Base-by-base conservation (phyloP, 164 flowering plant species). In the Santalum album region DNA sequence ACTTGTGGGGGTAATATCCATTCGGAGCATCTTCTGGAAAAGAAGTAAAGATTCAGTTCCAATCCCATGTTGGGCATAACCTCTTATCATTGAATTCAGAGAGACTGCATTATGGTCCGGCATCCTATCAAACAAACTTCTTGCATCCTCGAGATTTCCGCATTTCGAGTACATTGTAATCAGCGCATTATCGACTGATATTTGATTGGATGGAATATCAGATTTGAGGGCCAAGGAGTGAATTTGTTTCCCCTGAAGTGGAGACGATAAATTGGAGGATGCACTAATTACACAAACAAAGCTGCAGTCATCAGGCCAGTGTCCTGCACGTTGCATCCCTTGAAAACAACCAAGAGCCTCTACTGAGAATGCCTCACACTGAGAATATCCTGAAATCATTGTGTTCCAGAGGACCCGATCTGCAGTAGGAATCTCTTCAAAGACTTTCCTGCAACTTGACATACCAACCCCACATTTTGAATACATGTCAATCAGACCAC, bases 371-470 rank as follows among this genome's bases (percentile, higher is more conserved):
- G 83, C 81, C 53, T 82, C 83, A 57, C 70, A 63, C 42, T 67
- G 83, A 7, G 95, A 80, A 55, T 78, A 87, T 35, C 90, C 96
- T 17, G 86, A 81, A 54, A 87, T 82, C 90, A 87, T 85, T 12
- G 98, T 85, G 69, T 90, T 90, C 96, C 98, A 90, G 17, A 90
- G 69, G 61, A 87, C 81, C 63, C 83, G 72, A 69, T 90, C 98
- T 5, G 79, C 87, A 17, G 44, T 64, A 20, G 49, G 32, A 54
- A 85, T 75, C 63, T 79, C 87, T 32, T 74, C 65, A 69, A 90
- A 87, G 1, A 87, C 75, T 57, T 75, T 79, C 56, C 39, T 53
- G 44, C 77, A 76, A 21, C 70, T 84, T 20, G 36, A 59, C 69
- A 79, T 74, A 14, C 68, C 64, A n/a, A 63, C 70, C 18, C 77